Base-by-base conservation (phyloP, 768 basidiomycete species). In the Brasilioporus rufonigricans region DNA sequence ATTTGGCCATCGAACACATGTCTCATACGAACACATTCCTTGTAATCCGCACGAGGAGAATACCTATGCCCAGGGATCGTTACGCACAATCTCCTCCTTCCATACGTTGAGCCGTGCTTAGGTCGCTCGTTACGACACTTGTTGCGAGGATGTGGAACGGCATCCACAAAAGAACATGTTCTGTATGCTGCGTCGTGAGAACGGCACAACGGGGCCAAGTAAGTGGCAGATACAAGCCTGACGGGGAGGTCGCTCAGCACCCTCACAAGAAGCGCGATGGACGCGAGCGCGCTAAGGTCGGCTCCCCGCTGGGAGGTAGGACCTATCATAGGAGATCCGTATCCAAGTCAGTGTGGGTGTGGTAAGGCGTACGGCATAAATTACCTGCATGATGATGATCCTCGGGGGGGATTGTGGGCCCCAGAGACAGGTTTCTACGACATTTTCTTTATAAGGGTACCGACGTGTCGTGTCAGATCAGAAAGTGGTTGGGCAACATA, bases 221-320 rank as follows among this genome's bases (percentile, higher is more conserved):
- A 8, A 19, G 55, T 39, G 44, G 50, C n/a, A 40, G 12, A 44
- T 53, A 62, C 57, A 39, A 64, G 76, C 84, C 83, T 77, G 68
- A 70, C 71, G 72, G 70, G 39, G 85, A 86, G 74, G 77, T 73
- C 73, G 71, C 68, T 83, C 74, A 70, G 71, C 82, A 81, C 71
- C 82, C 80, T 74, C 73, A 77, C 75, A 78, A 78, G 77, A 87
- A 86, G 82, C 85, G 84, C 83, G 85, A 86, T 85, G 82, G 80
- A 83, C 70, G 80, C 84, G 77, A 80, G 70, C 74, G 78, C 74
- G 77, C 74, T 74, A 70, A 74, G 76, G 74, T 73, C 73, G 77
- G 75, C 74, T 74, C 67, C 62, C 65, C 69, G 72, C 69, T 74
- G 74, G 68, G 58, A 77, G 76, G 74, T 31, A 70, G 60, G 65